phyloP scores from a whole-genome alignment of 345 rosid species.

The Toxicodendron radicans region DNA sequence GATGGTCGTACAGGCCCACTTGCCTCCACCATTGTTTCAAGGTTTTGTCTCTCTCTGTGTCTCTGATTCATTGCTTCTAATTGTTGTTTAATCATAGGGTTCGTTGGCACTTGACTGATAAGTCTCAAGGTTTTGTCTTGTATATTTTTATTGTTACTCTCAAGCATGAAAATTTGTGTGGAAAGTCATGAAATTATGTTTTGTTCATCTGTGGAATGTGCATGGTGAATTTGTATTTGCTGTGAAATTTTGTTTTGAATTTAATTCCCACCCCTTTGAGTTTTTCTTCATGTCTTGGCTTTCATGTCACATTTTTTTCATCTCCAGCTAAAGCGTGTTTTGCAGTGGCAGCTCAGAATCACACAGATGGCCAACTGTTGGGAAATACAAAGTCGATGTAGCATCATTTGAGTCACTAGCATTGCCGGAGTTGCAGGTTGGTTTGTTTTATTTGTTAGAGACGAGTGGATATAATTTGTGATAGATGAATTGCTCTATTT shows the following conservation, averaged over 20 bases:
- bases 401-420: slow-evolving; percentile 66
- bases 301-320: background rate
- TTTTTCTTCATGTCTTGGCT: background rate
- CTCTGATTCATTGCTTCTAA: background rate
- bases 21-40: slow-evolving; percentile 49
- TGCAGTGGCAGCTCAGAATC: slow-evolving; percentile 51
- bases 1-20: slow-evolving; percentile 62
- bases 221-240: background rate
- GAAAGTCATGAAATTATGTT: background rate
- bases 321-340: slow-evolving; percentile 11
- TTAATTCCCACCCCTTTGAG: background rate
- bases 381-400: slow-evolving; percentile 67
- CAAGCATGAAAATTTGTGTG: too few species aligned
- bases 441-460: background rate
- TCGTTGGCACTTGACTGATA: background rate
- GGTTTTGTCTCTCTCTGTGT: slow-evolving; percentile 27
- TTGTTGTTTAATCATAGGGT: background rate
- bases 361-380: slow-evolving; percentile 63
- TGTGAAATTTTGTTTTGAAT: too few species aligned
- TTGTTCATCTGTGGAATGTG: background rate
- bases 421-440: slow-evolving; percentile 73
- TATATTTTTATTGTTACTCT: background rate
- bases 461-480: background rate
- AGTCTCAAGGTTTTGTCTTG: background rate
- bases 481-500: background rate